Percentiles rank a stretch among this genome's conserved stretches.
phyloP scores from a whole-genome alignment of 306 rosid genomes.

The Alnus rubra region DNA sequence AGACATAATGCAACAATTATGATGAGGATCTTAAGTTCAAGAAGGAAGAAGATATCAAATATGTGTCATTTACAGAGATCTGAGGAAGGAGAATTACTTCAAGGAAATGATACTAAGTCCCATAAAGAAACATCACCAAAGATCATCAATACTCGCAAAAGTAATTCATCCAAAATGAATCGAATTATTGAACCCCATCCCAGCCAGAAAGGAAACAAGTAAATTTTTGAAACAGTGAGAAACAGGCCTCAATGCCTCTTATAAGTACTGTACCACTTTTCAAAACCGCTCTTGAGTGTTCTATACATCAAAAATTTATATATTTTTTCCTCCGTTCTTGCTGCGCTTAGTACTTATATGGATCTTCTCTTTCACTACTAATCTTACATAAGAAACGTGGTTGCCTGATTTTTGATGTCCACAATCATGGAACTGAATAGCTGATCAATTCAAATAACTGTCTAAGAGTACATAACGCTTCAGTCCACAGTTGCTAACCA shows the following conservation, averaged over 20 bases:
- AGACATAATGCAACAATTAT: background rate
- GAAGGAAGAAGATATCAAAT: background rate
- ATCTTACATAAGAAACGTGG: background rate
- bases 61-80: background rate
- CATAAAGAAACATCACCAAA: background rate
- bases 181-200: background rate
- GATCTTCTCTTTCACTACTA: background rate
- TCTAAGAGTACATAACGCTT: background rate
- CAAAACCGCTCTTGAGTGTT: background rate
- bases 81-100: background rate
- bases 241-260: background rate
- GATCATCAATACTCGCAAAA: background rate
- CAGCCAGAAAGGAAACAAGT: background rate
- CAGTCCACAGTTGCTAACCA: background rate
- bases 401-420: background rate
- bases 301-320: background rate
- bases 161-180: background rate
- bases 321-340: background rate
- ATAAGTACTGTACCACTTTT: background rate
- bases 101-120: background rate
- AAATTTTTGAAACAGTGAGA: background rate
- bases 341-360: background rate
- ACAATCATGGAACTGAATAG: background rate
- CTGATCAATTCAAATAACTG: background rate
- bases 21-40: background rate